A percentile compares a stretch with the other conserved stretches of the same genome.
phyloP scores from a whole-genome alignment of 352 stramenopile species.

The Pelagophyceae sp. region DNA sequence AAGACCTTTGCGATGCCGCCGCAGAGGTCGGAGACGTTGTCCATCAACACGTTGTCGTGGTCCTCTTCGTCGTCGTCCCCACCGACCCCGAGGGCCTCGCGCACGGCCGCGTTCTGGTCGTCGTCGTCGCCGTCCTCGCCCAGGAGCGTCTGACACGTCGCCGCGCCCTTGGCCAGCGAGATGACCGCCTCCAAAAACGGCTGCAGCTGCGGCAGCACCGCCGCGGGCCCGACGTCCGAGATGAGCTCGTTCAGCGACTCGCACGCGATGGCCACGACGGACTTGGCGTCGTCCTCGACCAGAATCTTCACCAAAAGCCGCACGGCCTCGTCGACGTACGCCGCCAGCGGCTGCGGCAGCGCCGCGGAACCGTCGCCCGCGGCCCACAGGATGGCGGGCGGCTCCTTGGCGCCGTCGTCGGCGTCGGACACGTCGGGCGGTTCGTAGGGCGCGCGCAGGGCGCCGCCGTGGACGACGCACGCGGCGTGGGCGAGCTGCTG shows the following conservation, averaged over 20 bases:
- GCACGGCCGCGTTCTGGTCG: slow-evolving; percentile 20
- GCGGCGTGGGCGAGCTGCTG: slow-evolving; percentile 29
- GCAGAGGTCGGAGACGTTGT: slow-evolving; percentile 81
- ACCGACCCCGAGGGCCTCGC: slow-evolving; percentile 31
- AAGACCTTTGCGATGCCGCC: slow-evolving; percentile 84
- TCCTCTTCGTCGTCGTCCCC: slow-evolving; percentile 55
- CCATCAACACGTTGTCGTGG: slow-evolving; percentile 82
- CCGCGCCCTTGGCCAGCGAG: slow-evolving; percentile 44
- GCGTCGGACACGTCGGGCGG: slow-evolving; percentile 43
- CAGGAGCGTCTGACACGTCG: slow-evolving; percentile 50
- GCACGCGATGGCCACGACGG: slow-evolving; percentile 50
- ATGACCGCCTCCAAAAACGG: slow-evolving; percentile 44
- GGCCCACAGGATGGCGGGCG: slow-evolving; percentile 11
- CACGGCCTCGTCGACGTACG: slow-evolving; percentile 42
- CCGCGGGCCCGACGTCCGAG: slow-evolving; percentile 43
- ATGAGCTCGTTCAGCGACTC: slow-evolving; percentile 54
- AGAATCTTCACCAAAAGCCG: slow-evolving; percentile 47
- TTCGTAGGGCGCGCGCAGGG: slow-evolving; percentile 43
- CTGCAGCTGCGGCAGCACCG: slow-evolving; percentile 44
- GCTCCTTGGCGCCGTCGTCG: slow-evolving; percentile 58
- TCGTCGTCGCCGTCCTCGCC: slow-evolving; percentile 35
- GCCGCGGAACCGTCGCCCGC: slow-evolving; percentile 30
- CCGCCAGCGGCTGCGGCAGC: slow-evolving; percentile 46
- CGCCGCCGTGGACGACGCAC: slow-evolving; percentile 44
- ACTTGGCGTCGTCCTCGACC: slow-evolving; percentile 59